Conservation (phyloP, 2,329 filamentous ascomycete genomes). For the Cladosporium sp. region DNA sequence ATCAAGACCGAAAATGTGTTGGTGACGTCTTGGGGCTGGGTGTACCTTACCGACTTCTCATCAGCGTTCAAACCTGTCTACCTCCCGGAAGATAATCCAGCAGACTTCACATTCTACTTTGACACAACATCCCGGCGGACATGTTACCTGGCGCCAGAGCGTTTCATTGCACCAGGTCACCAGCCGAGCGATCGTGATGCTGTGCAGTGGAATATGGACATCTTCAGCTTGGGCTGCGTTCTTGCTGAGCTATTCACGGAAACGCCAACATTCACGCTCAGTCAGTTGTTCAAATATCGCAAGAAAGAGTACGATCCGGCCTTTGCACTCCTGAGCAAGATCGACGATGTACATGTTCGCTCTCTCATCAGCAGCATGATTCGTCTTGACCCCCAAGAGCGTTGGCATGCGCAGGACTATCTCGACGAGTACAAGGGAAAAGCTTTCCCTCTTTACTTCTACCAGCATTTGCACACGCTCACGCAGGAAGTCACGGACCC, state of each 20-base stretch:
- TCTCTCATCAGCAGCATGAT: slow-evolving; percentile 96
- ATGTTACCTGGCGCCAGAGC: slow-evolving; percentile 92
- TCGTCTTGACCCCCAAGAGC: slow-evolving; percentile 83
- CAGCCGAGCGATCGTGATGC: slow-evolving; percentile 52
- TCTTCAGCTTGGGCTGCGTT: slow-evolving; percentile 95
- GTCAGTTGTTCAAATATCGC: slow-evolving; percentile 91
- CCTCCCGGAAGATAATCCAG: slow-evolving; percentile 93
- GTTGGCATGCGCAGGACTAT: slow-evolving; percentile 92
- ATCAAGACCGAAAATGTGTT: slow-evolving; percentile 98
- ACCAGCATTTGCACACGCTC: slow-evolving; percentile 95
- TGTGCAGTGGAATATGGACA: slow-evolving; percentile 86
- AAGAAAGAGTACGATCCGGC: slow-evolving; percentile 89
- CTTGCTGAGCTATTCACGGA: slow-evolving; percentile 96
- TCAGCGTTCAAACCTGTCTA: slow-evolving; percentile 92
- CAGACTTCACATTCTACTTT: slow-evolving; percentile 97
- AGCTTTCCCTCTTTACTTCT: slow-evolving; percentile 95
- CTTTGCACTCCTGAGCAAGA: slow-evolving; percentile 76
- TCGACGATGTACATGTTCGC: slow-evolving; percentile 81
- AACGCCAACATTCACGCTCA: slow-evolving; percentile 94
- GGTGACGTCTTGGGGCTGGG: slow-evolving; percentile 99
- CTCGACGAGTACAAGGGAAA: slow-evolving; percentile 88
- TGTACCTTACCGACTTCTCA: slow-evolving; percentile 97
- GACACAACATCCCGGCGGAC: slow-evolving; percentile 88
- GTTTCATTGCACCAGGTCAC: slow-evolving; percentile 71
- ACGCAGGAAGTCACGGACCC: slow-evolving; percentile 95